phyloP scores from a whole-genome alignment of 352 stramenopile genomes.

The Phytophthora rubi region DNA sequence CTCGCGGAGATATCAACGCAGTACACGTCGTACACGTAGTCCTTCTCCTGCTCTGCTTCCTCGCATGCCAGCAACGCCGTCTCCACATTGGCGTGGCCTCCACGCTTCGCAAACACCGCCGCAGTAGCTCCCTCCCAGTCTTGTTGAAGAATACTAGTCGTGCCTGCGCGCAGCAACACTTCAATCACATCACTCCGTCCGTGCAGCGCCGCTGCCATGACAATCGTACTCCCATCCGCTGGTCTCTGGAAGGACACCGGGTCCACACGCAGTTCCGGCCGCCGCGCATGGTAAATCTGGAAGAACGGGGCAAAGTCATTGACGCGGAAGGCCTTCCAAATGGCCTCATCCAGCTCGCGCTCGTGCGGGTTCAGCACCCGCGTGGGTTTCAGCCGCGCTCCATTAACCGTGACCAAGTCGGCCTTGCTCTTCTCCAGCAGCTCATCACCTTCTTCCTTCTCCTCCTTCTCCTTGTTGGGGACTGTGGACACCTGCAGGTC shows the following conservation, averaged over 20 bases:
- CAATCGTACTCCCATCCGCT: slow-evolving; percentile 70
- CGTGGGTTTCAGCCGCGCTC: slow-evolving; percentile 55
- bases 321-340: slow-evolving; percentile 78
- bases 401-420: slow-evolving; percentile 59
- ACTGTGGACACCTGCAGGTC: slow-evolving; percentile 51
- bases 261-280: slow-evolving; percentile 48
- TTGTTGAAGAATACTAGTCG: slow-evolving; percentile 58
- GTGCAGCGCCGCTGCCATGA: slow-evolving; percentile 82
- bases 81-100: slow-evolving; percentile 64
- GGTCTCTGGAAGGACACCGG: slow-evolving; percentile 71
- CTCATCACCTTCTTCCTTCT: neutral
- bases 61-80: slow-evolving; percentile 76
- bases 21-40: slow-evolving; percentile 89
- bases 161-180: slow-evolving; percentile 53
- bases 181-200: slow-evolving; percentile 85
- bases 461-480: neutral
- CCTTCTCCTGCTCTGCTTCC: slow-evolving; percentile 75
- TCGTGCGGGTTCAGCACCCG: slow-evolving; percentile 83
- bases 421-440: slow-evolving; percentile 19
- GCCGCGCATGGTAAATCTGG: slow-evolving; percentile 53
- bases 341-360: slow-evolving; percentile 76
- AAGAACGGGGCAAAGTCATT: slow-evolving; percentile 89
- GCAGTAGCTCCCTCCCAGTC: slow-evolving; percentile 72
- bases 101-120: slow-evolving; percentile 60
- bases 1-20: slow-evolving; percentile 75